Conservation (phyloP, 495 filamentous ascomycete species). For the Tuber melanosporum region DNA sequence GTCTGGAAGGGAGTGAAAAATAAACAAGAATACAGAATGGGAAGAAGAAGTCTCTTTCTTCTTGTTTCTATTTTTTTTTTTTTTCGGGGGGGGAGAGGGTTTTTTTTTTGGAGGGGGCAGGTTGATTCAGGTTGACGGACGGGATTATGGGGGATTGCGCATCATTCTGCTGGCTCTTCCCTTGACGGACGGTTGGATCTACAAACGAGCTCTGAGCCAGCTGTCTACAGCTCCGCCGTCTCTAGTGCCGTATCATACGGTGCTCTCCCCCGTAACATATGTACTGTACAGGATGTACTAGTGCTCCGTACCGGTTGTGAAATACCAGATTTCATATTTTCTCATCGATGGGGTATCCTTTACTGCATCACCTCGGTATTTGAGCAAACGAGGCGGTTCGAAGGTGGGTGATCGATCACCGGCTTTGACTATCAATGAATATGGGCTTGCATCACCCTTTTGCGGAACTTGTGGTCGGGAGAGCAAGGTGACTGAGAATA, state of each 20-base stretch:
- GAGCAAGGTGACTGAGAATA: neutral
- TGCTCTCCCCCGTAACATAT: conserved; percentile 1
- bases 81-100: neutral
- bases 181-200: neutral
- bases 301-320: neutral
- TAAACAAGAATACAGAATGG: neutral
- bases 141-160: neutral
- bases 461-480: neutral
- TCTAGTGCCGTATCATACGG: neutral
- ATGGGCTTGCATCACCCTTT: neutral
- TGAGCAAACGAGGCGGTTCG: neutral
- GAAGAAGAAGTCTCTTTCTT: neutral
- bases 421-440: neutral
- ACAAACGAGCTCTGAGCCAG: neutral
- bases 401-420: neutral
- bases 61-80: neutral
- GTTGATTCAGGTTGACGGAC: neutral
- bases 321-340: neutral
- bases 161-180: neutral
- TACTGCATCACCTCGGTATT: neutral
- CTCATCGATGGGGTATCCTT: neutral
- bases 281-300: neutral
- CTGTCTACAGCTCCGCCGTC: neutral
- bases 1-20: neutral
- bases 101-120: neutral